A percentile compares a stretch with the other conserved stretches of the same genome.
Evolutionary conservation across 495 filamentous ascomycete species (phyloP).

Genomic region (Penicillium cataractarum): DNA sequence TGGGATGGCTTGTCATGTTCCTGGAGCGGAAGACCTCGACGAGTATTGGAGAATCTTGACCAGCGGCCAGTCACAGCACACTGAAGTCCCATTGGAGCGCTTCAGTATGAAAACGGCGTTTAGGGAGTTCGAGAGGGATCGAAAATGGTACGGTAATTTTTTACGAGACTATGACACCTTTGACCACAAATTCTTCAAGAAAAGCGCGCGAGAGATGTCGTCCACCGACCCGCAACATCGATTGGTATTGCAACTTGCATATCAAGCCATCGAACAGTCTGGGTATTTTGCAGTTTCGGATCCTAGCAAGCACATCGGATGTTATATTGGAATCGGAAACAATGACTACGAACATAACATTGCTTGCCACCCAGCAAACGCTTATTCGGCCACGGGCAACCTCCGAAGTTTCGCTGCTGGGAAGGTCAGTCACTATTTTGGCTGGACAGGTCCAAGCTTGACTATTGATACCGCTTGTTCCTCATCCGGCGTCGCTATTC

Average conservation of each 20-base stretch:
- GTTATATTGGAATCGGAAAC: constrained; percentile 36
- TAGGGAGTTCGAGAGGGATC: constrained; percentile 28
- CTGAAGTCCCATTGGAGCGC: constrained; percentile 39
- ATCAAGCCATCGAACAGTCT: constrained; percentile 49
- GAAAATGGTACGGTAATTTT: constrained; percentile 54
- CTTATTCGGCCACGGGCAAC: constrained; percentile 37
- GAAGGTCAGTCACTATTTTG: constrained; percentile 40
- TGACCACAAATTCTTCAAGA: constrained; percentile 57
- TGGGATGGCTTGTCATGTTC: no score
- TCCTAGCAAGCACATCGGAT: constrained; percentile 17
- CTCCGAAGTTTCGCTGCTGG: constrained; percentile 30
- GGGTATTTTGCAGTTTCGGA: constrained; percentile 34
- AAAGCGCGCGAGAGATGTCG: constrained; percentile 46
- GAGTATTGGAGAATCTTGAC: no score
- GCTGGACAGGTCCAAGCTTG: constrained; percentile 45
- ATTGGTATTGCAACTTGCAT: constrained; percentile 49
- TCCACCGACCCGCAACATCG: constrained; percentile 58
- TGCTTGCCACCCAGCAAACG: constrained; percentile 30
- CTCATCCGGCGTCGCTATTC: constrained; percentile 38
- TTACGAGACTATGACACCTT: constrained; percentile 47
- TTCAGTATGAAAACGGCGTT: constrained; percentile 38
- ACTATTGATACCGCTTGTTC: constrained; percentile 51
- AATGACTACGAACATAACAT: constrained; percentile 42
- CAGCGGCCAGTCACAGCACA: constrained; percentile 19
- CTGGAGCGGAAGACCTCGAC: no score